Evolutionary conservation across 139 green algal species (phyloP).

Genomic region (Micromonas pusilla): DNA sequence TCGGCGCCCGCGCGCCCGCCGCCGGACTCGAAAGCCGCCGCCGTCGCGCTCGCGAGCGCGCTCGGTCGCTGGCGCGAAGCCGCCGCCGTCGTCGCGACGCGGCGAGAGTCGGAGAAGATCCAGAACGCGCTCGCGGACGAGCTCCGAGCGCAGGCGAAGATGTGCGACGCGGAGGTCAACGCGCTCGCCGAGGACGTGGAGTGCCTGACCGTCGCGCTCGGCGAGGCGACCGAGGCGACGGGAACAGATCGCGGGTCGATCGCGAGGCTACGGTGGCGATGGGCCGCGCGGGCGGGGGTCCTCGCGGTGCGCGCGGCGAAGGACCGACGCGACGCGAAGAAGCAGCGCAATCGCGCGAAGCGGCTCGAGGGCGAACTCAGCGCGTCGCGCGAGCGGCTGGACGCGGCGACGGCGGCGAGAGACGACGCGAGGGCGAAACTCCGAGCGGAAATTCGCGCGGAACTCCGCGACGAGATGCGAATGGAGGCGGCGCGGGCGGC

Average conservation of each 20-base stretch:
- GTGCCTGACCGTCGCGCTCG: background rate
- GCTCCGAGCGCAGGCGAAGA: background rate
- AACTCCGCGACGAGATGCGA: too few relatives aligned
- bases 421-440: background rate
- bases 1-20: too few relatives aligned
- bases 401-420: background rate
- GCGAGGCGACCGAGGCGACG: too few relatives aligned
- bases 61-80: background rate
- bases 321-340: background rate
- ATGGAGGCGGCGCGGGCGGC: too few relatives aligned
- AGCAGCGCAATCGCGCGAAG: background rate
- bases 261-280: background rate
- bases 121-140: background rate
- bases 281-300: background rate
- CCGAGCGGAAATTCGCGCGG: too few relatives aligned
- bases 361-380: background rate
- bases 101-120: background rate
- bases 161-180: background rate
- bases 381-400: background rate
- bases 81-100: background rate
- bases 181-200: background rate
- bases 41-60: background rate
- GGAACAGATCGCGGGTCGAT: too few relatives aligned
- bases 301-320: background rate
- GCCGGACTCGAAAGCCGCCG: too few relatives aligned